Evolutionary conservation across 768 basidiomycete species (phyloP).

Genomic region (Termitomyces sp.): DNA sequence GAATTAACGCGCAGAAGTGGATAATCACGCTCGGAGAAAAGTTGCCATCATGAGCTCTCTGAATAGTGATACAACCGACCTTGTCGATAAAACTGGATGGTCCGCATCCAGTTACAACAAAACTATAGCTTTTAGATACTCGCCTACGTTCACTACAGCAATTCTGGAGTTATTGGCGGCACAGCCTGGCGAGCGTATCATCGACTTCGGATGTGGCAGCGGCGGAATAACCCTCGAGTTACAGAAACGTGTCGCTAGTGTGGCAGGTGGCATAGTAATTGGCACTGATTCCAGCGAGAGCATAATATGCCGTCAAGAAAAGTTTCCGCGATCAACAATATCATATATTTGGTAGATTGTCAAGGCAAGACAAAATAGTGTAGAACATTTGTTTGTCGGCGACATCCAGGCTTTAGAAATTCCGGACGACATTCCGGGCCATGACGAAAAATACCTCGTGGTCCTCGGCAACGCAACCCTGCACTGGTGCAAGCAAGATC

Average conservation of each 20-base stretch:
- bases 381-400: conserved; percentile 40
- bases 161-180: conserved; percentile 60
- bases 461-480: conserved; percentile 78
- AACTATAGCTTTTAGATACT: conserved; percentile 67
- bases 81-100: conserved; percentile 38
- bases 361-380: conserved; percentile 42
- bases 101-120: conserved; percentile 56
- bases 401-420: conserved; percentile 48
- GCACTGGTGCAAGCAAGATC: conserved; percentile 83
- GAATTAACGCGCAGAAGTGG: background rate
- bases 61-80: background rate
- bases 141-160: conserved; percentile 40
- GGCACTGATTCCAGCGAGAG: conserved; percentile 67
- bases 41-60: background rate
- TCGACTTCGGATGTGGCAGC: conserved; percentile 81
- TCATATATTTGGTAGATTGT: conserved; percentile 37
- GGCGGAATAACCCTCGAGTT: conserved; percentile 69
- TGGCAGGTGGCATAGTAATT: conserved; percentile 41
- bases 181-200: conserved; percentile 59
- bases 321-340: too few species aligned
- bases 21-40: background rate
- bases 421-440: conserved; percentile 23
- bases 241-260: conserved; percentile 41
- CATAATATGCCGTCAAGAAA: conserved; percentile 47
- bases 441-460: conserved; percentile 51